phyloP scores from a whole-genome alignment of 2,329 filamentous ascomycete genomes.

The Xylariaceae sp. region DNA sequence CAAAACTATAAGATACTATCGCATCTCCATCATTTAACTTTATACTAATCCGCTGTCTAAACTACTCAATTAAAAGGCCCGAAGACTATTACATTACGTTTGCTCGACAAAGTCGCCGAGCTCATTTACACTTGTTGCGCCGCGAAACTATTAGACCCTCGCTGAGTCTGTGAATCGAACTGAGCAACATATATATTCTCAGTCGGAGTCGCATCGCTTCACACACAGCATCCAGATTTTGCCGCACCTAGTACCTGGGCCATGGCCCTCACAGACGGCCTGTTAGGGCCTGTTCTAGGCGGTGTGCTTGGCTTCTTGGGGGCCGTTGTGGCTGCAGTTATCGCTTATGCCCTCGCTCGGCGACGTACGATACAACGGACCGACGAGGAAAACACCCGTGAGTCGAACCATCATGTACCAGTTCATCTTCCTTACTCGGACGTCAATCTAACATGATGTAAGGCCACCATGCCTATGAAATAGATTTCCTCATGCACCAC shows the following conservation, averaged over 20 bases:
- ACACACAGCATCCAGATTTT: slow-evolving; percentile 1
- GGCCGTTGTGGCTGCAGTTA: slow-evolving; percentile 7
- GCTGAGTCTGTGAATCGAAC: too few relatives aligned
- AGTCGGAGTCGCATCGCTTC: neutral
- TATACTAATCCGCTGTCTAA: too few relatives aligned
- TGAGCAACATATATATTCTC: neutral
- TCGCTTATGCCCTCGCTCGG: slow-evolving; percentile 4
- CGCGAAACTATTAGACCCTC: too few relatives aligned
- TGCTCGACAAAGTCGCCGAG: neutral
- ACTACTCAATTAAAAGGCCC: too few relatives aligned
- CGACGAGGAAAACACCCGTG: slow-evolving; percentile 3
- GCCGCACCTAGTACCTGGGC: neutral
- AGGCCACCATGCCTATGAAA: neutral
- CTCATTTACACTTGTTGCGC: too few relatives aligned
- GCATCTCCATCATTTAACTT: too few relatives aligned
- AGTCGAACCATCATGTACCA: neutral
- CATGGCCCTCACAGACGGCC: slow-evolving; percentile 4
- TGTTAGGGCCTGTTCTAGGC: slow-evolving; percentile 8
- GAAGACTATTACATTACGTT: too few relatives aligned
- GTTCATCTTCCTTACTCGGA: neutral
- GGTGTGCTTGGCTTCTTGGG: slow-evolving; percentile 9
- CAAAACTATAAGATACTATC: too few relatives aligned
- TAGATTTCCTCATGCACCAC: neutral
- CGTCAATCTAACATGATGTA: neutral
- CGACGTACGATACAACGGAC: slow-evolving; percentile 1